A percentile compares a stretch with the other conserved stretches of the same genome.
Conservation (phyloP, 2,329 filamentous ascomycete genomes). For the Cercospora sesami region DNA sequence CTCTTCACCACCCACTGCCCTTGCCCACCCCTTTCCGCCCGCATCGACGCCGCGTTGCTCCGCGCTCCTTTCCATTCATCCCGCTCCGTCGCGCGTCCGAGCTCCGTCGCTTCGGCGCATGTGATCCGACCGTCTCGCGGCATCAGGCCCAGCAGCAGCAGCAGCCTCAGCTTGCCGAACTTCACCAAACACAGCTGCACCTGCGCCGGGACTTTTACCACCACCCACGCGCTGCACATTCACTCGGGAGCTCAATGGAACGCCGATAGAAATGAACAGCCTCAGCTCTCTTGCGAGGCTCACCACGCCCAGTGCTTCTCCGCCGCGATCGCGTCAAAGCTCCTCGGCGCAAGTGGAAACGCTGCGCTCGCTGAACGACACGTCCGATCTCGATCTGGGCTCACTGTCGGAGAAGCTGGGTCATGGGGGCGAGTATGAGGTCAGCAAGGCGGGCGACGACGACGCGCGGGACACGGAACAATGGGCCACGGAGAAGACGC, state of each 20-base stretch:
- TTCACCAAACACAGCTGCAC: background rate
- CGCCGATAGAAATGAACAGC: constrained; percentile 72
- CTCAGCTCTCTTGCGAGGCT: constrained; percentile 87
- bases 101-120: background rate
- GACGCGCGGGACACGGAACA: constrained; percentile 25
- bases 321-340: constrained; percentile 51
- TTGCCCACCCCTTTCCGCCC: background rate
- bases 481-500: constrained; percentile 64
- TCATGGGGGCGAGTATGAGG: constrained; percentile 22
- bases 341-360: constrained; percentile 30
- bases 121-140: background rate
- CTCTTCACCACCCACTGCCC: background rate
- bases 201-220: background rate
- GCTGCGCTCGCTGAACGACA: constrained; percentile 15
- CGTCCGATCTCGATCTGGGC: constrained; percentile 23
- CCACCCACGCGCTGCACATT: background rate
- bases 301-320: constrained; percentile 55
- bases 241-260: constrained; percentile 21
- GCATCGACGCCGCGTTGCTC: background rate
- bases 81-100: background rate
- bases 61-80: background rate
- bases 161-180: background rate
- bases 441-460: constrained; percentile 21
- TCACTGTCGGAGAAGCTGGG: constrained; percentile 32
- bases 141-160: background rate